Percentiles rank a stretch among this genome's conserved stretches.
These are phyloP conservation scores for Aurantiochytrium sp. DNA, from an alignment of 108 stramenopile genomes.

Conservation along the genomic window DNA sequence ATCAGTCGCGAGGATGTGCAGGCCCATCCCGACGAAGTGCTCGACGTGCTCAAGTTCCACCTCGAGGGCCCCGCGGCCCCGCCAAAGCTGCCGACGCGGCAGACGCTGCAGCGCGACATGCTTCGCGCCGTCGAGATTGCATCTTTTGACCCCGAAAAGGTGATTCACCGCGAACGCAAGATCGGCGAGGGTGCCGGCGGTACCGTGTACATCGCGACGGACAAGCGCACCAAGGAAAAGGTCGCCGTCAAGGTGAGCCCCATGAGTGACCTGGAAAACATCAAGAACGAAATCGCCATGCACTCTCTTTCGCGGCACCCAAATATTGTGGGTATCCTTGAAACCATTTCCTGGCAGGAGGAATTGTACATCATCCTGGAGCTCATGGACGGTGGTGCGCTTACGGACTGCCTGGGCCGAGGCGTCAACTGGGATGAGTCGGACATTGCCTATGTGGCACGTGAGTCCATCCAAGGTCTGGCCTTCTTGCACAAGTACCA, in stretches of 20 bases:
- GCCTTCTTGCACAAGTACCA: slow-evolving; percentile 19
- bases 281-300: slow-evolving; percentile 63
- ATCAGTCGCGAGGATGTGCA: slow-evolving; percentile 54
- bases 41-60: slow-evolving; percentile 56
- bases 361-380: not conserved
- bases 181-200: slow-evolving; percentile 58
- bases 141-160: slow-evolving; percentile 38
- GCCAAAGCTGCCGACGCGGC: slow-evolving; percentile 24
- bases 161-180: slow-evolving; percentile 40
- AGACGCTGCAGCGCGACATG: slow-evolving; percentile 10
- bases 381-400: slow-evolving; percentile 13
- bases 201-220: slow-evolving; percentile 42
- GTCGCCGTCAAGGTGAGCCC: slow-evolving; percentile 54
- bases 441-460: not conserved
- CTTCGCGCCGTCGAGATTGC: slow-evolving; percentile 34
- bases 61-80: slow-evolving; percentile 44
- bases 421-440: not conserved
- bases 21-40: slow-evolving; percentile 54
- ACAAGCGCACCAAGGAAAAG: slow-evolving; percentile 32
- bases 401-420: slow-evolving; percentile 39
- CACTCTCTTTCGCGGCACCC: slow-evolving; percentile 48
- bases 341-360: not conserved
- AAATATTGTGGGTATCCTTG: slow-evolving; percentile 46
- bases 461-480: not conserved
- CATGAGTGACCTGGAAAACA: slow-evolving; percentile 42